These are phyloP conservation scores for Xylaria grammica DNA, from an alignment of 495 filamentous ascomycete species.

Conservation along the genomic window DNA sequence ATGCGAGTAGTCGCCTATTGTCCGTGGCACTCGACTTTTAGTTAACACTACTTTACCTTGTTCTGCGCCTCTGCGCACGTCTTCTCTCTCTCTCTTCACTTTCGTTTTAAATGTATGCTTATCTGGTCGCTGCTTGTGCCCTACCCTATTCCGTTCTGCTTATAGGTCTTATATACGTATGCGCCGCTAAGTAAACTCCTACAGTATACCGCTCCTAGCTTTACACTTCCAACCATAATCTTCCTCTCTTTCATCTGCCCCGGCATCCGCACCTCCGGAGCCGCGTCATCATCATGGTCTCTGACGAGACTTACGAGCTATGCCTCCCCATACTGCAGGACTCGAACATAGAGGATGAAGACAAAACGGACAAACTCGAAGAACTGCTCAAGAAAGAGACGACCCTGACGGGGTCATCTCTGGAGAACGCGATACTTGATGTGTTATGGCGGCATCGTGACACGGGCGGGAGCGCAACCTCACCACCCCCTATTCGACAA, in stretches of 20 bases:
- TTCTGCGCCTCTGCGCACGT: slow-evolving; percentile 15
- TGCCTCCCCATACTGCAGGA: slow-evolving; percentile 90
- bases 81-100: slow-evolving; percentile 17
- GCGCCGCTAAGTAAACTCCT: slow-evolving; percentile 18
- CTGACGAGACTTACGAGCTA: slow-evolving; percentile 88
- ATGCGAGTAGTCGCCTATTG: slow-evolving; percentile 42
- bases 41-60: slow-evolving; percentile 31
- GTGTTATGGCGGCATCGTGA: slow-evolving; percentile 91
- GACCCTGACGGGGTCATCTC: slow-evolving; percentile 70
- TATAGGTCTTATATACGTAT: slow-evolving; percentile 17
- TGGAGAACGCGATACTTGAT: slow-evolving; percentile 92
- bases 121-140: slow-evolving; percentile 10
- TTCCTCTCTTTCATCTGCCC: neutral
- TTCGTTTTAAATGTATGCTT: slow-evolving; percentile 25
- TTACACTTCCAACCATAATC: neutral
- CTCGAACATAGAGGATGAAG: slow-evolving; percentile 83
- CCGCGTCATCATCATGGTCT: slow-evolving; percentile 69
- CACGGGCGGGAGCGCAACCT: slow-evolving; percentile 71
- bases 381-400: slow-evolving; percentile 83
- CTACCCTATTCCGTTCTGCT: neutral
- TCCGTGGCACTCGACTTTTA: slow-evolving; percentile 42
- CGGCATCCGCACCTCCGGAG: slow-evolving; percentile 19
- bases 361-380: slow-evolving; percentile 91
- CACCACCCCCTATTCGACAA: slow-evolving; percentile 80
- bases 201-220: slow-evolving; percentile 12